These are phyloP conservation scores for Neofusicoccum sp. DNA, from an alignment of 2,329 filamentous ascomycete genomes.

Conservation along the genomic window DNA sequence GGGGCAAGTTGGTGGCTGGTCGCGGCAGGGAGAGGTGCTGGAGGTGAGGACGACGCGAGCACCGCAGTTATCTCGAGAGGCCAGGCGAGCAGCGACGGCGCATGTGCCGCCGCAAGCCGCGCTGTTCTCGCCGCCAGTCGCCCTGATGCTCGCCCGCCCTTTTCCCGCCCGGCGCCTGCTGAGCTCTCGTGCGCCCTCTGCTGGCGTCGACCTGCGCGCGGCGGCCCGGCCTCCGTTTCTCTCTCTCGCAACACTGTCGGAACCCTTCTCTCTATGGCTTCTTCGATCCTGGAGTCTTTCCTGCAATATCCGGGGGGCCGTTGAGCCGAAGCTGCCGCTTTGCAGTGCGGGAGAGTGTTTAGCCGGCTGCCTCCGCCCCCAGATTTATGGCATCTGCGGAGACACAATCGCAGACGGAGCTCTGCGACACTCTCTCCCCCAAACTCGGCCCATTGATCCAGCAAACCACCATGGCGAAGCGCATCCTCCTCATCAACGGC, in stretches of 20 bases:
- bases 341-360: background rate
- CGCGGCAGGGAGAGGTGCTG: background rate
- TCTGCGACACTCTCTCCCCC: background rate
- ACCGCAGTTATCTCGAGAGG: background rate
- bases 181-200: background rate
- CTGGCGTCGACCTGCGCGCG: too few species aligned
- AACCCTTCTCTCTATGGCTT: too few species aligned
- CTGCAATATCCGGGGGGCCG: background rate
- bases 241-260: too few species aligned
- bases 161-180: background rate
- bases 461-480: slow-evolving; percentile 34
- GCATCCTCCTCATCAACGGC: slow-evolving; percentile 74
- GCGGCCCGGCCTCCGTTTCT: too few species aligned
- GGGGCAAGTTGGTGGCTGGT: background rate
- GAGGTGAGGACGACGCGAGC: background rate
- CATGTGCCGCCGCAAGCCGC: background rate
- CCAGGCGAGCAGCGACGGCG: background rate
- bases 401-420: background rate
- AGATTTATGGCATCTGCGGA: background rate
- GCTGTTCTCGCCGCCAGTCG: background rate
- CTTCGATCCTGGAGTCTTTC: too few species aligned
- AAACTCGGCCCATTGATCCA: background rate
- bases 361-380: background rate
- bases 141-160: background rate
- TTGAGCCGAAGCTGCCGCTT: background rate